These are phyloP conservation scores for Polytolypa hystricis DNA, from an alignment of 2,329 filamentous ascomycete species.

Conservation along the genomic window DNA sequence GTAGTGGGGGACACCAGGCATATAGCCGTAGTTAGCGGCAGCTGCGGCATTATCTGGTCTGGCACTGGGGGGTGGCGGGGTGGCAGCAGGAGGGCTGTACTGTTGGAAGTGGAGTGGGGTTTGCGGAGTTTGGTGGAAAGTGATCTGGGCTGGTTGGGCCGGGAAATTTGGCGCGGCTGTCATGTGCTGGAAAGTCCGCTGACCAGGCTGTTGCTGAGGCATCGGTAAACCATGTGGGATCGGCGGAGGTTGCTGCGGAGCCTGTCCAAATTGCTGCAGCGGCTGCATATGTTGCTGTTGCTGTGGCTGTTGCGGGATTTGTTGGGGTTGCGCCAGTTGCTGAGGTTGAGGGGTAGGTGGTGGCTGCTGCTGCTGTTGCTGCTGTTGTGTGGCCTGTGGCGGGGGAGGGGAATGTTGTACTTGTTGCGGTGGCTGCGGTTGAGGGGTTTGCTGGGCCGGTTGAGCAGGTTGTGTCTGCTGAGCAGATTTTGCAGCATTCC, in stretches of 20 bases:
- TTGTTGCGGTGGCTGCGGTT: conserved; percentile 21
- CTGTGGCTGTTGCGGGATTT: conserved; percentile 22
- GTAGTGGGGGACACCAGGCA: conserved; percentile 35
- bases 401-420: conserved; percentile 21
- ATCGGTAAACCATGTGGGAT: background rate
- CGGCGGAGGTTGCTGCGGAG: conserved; percentile 1
- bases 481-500: conserved; percentile 6
- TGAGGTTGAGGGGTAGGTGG: background rate
- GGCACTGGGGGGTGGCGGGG: conserved; percentile 16
- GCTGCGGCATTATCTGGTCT: conserved; percentile 25
- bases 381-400: conserved; percentile 11
- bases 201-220: conserved; percentile 7
- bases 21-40: conserved; percentile 32
- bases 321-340: conserved; percentile 3
- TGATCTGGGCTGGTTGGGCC: conserved; percentile 53
- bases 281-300: conserved; percentile 1
- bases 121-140: conserved; percentile 31
- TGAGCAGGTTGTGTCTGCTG: conserved; percentile 14
- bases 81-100: conserved; percentile 25
- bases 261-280: conserved; percentile 1
- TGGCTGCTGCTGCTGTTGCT: conserved; percentile 7
- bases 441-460: conserved; percentile 25
- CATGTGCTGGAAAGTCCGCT: conserved; percentile 2
- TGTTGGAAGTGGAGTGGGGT: conserved; percentile 32
- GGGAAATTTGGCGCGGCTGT: conserved; percentile 64